Conservation (phyloP, 2,329 filamentous ascomycete genomes). For the Aspergillus sp. region DNA sequence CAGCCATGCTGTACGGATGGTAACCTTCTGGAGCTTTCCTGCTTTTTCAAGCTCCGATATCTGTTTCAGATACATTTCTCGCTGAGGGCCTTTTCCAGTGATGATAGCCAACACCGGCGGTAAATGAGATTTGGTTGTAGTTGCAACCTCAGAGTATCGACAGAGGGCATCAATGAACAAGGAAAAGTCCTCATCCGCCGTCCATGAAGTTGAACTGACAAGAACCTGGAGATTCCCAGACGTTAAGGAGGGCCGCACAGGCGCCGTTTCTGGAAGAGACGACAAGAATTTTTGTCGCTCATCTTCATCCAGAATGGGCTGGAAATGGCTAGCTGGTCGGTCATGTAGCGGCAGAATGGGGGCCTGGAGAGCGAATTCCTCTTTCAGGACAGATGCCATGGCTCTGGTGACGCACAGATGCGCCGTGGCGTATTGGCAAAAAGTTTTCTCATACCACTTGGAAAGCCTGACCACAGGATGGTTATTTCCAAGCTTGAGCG, state of each 20-base stretch:
- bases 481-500: conserved; percentile 54
- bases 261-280: conserved; percentile 59
- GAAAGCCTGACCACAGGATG: conserved; percentile 77
- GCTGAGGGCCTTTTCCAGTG: conserved; percentile 87
- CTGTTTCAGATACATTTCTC: conserved; percentile 64
- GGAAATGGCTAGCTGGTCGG: conserved; percentile 77
- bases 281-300: conserved; percentile 58
- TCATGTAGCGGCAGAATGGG: conserved; percentile 76
- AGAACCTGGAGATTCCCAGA: conserved; percentile 62
- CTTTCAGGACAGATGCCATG: conserved; percentile 70
- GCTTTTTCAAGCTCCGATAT: conserved; percentile 58
- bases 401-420: conserved; percentile 87
- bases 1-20: conserved; percentile 79
- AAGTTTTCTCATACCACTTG: conserved; percentile 68
- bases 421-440: conserved; percentile 64
- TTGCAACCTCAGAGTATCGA: conserved; percentile 58
- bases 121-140: conserved; percentile 40
- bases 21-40: conserved; percentile 64
- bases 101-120: conserved; percentile 81
- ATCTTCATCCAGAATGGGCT: conserved; percentile 54
- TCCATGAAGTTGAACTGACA: conserved; percentile 96
- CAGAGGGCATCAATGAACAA: conserved; percentile 79
- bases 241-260: conserved; percentile 56
- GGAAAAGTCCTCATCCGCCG: conserved; percentile 90
- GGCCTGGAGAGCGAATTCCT: conserved; percentile 61